Percentiles rank a stretch among this genome's conserved stretches.
These are phyloP conservation scores for Rubia balearica DNA, from an alignment of 305 asterid species.

Conservation along the genomic window DNA sequence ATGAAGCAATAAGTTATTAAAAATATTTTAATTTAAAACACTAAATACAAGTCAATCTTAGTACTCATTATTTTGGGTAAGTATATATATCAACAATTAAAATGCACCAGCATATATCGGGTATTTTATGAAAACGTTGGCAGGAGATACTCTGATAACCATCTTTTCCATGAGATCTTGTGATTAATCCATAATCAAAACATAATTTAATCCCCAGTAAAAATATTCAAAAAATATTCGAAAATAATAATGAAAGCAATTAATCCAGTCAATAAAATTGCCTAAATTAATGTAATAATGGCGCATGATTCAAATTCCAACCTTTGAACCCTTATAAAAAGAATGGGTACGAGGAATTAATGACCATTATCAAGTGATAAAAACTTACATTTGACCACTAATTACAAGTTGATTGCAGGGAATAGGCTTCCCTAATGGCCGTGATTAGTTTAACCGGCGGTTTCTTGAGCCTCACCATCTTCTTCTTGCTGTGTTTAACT, in stretches of 20 bases:
- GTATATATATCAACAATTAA: neutral
- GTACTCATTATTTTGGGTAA: neutral
- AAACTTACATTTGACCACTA: neutral
- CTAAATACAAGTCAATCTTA: neutral
- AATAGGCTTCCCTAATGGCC: neutral
- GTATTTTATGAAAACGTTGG: neutral
- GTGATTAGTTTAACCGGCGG: neutral
- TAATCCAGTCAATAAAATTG: neutral
- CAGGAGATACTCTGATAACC: neutral
- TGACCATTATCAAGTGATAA: neutral
- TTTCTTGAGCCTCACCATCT: neutral
- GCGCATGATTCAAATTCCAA: neutral
- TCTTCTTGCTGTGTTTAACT: constrained; percentile 18
- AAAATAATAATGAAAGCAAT: neutral
- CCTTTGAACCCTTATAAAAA: neutral
- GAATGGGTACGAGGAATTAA: neutral
- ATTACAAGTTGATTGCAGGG: neutral
- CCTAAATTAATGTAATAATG: neutral
- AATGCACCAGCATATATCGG: neutral
- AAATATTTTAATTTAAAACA: neutral
- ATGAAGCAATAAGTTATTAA: neutral
- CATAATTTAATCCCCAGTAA: neutral
- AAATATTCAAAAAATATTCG: neutral
- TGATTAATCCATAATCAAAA: neutral
- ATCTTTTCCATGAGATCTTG: no score